phyloP scores from a whole-genome alignment of 2,329 filamentous ascomycete species.

The Lanzia echinophila region DNA sequence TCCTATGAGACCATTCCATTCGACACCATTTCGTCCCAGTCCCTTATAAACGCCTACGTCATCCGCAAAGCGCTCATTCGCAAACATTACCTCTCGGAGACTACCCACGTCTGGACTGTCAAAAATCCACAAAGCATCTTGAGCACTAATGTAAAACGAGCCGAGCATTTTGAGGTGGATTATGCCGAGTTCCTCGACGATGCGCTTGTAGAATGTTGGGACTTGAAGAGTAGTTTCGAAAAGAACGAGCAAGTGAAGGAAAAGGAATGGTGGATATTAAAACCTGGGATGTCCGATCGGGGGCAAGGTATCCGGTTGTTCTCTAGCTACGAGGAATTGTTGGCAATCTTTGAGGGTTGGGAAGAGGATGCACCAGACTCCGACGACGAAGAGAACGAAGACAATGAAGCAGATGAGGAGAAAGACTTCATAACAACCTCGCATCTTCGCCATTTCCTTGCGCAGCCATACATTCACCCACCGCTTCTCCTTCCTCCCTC shows the following conservation, averaged over 20 bases:
- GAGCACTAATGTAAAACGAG: conserved; percentile 63
- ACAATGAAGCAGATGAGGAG: conserved; percentile 36
- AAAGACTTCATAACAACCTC: conserved; percentile 65
- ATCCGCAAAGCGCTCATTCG: conserved; percentile 94
- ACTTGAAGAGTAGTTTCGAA: conserved; percentile 71
- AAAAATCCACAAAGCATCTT: conserved; percentile 73
- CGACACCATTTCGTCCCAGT: conserved; percentile 58
- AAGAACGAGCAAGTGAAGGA: conserved; percentile 50
- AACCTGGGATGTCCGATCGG: conserved; percentile 94
- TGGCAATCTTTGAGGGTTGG: conserved; percentile 85
- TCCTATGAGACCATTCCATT: conserved; percentile 88
- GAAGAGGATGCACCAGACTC: conserved; percentile 62
- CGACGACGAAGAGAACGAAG: conserved; percentile 48
- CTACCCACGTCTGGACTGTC: conserved; percentile 74
- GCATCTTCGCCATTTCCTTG: conserved; percentile 91
- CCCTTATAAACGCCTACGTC: conserved; percentile 81
- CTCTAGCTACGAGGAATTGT: conserved; percentile 75
- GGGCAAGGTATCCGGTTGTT: conserved; percentile 92
- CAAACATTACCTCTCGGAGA: conserved; percentile 87
- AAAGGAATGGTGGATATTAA: conserved; percentile 91
- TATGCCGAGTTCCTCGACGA: conserved; percentile 97
- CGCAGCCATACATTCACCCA: conserved; percentile 88
- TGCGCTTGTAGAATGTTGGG: conserved; percentile 81
- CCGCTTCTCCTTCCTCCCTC: conserved; percentile 58
- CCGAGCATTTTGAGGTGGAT: conserved; percentile 87